phyloP scores from a whole-genome alignment of 768 basidiomycete genomes.

The Gloeostereum incarnatum region DNA sequence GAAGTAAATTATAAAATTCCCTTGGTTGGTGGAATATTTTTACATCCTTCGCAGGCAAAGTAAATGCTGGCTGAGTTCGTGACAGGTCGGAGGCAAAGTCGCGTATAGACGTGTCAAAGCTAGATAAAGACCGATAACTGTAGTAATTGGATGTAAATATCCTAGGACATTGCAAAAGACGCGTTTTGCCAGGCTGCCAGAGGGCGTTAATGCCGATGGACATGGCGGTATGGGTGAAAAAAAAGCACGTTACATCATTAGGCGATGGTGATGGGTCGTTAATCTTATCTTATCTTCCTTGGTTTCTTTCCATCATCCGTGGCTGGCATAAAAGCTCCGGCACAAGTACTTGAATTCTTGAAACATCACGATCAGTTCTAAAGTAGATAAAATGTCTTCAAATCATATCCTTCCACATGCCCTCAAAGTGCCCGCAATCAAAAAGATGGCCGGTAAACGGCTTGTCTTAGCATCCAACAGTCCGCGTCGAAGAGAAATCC shows the following conservation, averaged over 20 bases:
- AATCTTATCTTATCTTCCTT: too few species aligned
- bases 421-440: conserved; percentile 46
- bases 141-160: too few species aligned
- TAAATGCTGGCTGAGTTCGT: conserved; percentile 37
- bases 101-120: conserved; percentile 23
- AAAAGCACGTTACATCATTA: too few species aligned
- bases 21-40: conserved; percentile 46
- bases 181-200: too few species aligned
- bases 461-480: conserved; percentile 84
- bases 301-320: too few species aligned
- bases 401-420: conserved; percentile 57
- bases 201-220: too few species aligned
- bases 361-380: not conserved
- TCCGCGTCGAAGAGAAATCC: conserved; percentile 77
- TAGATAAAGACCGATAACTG: not conserved
- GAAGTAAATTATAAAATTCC: conserved; percentile 44
- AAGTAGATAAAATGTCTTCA: not conserved
- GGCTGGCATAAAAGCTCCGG: too few species aligned
- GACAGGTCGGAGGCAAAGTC: conserved; percentile 26
- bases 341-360: not conserved
- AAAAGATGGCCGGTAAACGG: conserved; percentile 67
- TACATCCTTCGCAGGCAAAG: conserved; percentile 35
- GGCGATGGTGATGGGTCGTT: too few species aligned
- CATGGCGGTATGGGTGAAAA: too few species aligned
- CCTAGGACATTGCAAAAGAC: too few species aligned